Evolutionary conservation across 768 basidiomycete genomes (phyloP).

Genomic region (Lactarius tabidus): DNA sequence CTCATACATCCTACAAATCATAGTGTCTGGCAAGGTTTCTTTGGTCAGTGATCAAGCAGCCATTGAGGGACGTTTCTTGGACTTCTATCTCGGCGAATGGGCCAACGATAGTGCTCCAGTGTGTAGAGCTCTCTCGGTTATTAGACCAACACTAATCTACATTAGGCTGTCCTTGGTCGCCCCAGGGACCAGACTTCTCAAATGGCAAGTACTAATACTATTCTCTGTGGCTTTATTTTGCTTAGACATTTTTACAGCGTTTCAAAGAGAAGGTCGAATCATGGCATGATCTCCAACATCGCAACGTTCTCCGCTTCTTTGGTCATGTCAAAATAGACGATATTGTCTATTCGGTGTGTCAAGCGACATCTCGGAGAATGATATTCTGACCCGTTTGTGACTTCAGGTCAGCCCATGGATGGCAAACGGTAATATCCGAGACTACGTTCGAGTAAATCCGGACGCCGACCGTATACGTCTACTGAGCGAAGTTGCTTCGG

Average conservation of each 20-base stretch:
- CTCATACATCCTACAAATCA: background rate
- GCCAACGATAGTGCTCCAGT: constrained; percentile 36
- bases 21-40: constrained; percentile 33
- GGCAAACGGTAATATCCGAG: constrained; percentile 39
- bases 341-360: constrained; percentile 18
- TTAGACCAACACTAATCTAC: background rate
- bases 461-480: constrained; percentile 37
- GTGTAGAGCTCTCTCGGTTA: constrained; percentile 27
- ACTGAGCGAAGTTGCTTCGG: constrained; percentile 38
- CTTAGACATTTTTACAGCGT: constrained; percentile 31
- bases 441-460: constrained; percentile 35
- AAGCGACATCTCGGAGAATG: no score
- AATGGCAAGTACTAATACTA: constrained; percentile 2
- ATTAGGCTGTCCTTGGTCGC: constrained; percentile 15
- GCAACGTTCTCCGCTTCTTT: constrained; percentile 38
- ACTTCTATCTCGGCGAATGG: constrained; percentile 43
- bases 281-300: constrained; percentile 41
- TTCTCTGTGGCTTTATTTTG: background rate
- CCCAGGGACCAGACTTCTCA: constrained; percentile 14
- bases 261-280: constrained; percentile 42
- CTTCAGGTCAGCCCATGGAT: constrained; percentile 45
- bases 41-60: constrained; percentile 32
- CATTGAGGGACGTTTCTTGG: constrained; percentile 38
- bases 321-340: constrained; percentile 37
- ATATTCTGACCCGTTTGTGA: background rate